These are phyloP conservation scores for Leccinum olivaceoglutinosum DNA, from an alignment of 1,284 basidiomycete species.

Conservation along the genomic window DNA sequence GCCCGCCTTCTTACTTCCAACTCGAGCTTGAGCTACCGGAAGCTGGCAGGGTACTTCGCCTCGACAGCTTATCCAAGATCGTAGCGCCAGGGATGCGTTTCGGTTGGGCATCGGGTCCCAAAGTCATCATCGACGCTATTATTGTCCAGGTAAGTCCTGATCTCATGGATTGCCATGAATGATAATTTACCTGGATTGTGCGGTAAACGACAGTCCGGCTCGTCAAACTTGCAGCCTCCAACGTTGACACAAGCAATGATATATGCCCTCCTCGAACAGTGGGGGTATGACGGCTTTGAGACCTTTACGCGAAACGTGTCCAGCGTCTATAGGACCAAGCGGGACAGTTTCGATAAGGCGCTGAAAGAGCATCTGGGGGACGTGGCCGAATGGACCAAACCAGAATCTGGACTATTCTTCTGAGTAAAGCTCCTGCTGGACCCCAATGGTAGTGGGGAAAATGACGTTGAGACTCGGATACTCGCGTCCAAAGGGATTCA, in stretches of 20 bases:
- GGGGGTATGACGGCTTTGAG: constrained; percentile 75
- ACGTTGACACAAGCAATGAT: constrained; percentile 68
- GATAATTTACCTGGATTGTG: constrained; percentile 17
- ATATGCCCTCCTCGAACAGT: constrained; percentile 60
- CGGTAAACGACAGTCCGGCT: constrained; percentile 43
- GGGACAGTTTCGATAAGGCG: constrained; percentile 72
- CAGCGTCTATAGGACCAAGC: constrained; percentile 66
- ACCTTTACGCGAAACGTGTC: constrained; percentile 66
- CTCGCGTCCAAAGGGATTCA: constrained; percentile 71
- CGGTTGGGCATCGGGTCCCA: constrained; percentile 78
- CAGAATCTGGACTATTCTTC: constrained; percentile 81
- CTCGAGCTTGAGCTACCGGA: too few relatives aligned
- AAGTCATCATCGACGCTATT: constrained; percentile 64
- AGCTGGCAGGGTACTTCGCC: too few relatives aligned
- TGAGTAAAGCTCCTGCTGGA: constrained; percentile 62
- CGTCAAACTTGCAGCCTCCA: constrained; percentile 72
- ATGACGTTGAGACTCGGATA: constrained; percentile 55
- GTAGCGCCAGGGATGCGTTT: constrained; percentile 73
- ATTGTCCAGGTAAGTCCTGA: constrained; percentile 52
- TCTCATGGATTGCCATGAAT: neutral
- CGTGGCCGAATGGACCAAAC: constrained; percentile 75
- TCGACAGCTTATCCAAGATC: too few relatives aligned
- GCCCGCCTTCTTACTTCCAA: too few relatives aligned
- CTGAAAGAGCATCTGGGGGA: constrained; percentile 69
- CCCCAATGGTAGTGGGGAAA: constrained; percentile 35